Conservation (phyloP, 768 basidiomycete genomes). For the Hygrophoropsis aurantiaca region DNA sequence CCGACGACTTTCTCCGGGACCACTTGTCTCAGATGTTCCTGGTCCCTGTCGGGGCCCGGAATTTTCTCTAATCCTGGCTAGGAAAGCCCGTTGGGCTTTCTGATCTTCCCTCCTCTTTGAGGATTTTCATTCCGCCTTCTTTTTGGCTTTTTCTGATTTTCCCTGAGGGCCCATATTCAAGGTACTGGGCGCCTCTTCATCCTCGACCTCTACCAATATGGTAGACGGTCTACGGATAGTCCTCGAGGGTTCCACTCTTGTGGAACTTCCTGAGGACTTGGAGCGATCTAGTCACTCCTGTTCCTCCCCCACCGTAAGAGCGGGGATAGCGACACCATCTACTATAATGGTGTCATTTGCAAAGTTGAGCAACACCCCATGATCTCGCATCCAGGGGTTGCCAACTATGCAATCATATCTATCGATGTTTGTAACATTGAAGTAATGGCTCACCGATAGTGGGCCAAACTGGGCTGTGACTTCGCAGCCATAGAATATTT, state of each 20-base stretch:
- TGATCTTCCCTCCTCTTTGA: background rate
- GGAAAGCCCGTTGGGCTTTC: background rate
- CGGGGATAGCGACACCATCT: background rate
- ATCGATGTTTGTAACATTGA: constrained; percentile 37
- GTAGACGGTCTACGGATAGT: too few species aligned
- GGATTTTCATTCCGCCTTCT: background rate
- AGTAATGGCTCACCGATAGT: constrained; percentile 9
- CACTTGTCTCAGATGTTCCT: too few species aligned
- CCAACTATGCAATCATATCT: constrained; percentile 36
- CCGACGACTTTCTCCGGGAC: too few species aligned
- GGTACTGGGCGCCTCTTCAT: background rate
- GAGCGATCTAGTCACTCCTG: background rate
- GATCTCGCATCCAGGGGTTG: too few species aligned
- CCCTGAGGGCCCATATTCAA: too few species aligned
- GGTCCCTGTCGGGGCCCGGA: too few species aligned
- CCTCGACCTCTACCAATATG: constrained; percentile 2
- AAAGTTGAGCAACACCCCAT: constrained; percentile 34
- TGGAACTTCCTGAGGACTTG: too few species aligned
- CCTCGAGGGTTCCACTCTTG: too few species aligned
- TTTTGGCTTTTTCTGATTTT: background rate
- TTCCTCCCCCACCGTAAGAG: constrained; percentile 2
- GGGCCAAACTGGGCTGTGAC: constrained; percentile 7
- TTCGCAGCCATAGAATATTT: constrained; percentile 25
- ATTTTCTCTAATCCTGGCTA: background rate
- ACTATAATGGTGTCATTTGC: constrained; percentile 9